Percentiles rank a stretch among this genome's conserved stretches.
Conservation (phyloP, 106 monocot species). For the Allium cepa region DNA sequence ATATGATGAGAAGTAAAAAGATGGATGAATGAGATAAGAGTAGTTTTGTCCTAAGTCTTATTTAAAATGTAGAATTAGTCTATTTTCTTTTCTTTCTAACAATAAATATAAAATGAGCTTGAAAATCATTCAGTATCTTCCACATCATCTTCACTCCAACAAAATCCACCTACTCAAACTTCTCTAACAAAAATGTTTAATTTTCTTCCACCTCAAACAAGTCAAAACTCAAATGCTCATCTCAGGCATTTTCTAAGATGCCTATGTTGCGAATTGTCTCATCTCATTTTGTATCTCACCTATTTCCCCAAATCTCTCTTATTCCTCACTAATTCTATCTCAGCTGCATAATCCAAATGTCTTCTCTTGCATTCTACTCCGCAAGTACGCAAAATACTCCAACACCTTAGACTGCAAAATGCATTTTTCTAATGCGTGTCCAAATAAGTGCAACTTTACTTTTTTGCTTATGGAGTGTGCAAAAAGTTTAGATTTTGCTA, state of each 20-base stretch:
- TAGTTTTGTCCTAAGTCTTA: too few relatives aligned
- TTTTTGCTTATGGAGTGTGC: slow-evolving; percentile 40
- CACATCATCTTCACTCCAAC: slow-evolving; percentile 2
- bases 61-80: too few relatives aligned
- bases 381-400: slow-evolving; percentile 23
- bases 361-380: slow-evolving; percentile 43
- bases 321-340: slow-evolving; percentile 18
- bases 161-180: slow-evolving; percentile 20
- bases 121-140: slow-evolving; percentile 7
- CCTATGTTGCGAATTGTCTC: slow-evolving; percentile 32
- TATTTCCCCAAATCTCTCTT: slow-evolving; percentile 14
- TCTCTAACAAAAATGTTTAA: slow-evolving; percentile 27
- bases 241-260: slow-evolving; percentile 32
- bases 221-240: slow-evolving; percentile 55
- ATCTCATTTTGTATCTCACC: slow-evolving; percentile 28
- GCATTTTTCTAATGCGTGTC: slow-evolving; percentile 16
- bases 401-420: slow-evolving; percentile 19
- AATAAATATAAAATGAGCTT: background rate
- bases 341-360: slow-evolving; percentile 24
- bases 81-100: background rate
- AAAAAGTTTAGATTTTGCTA: slow-evolving; percentile 9
- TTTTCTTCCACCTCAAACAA: slow-evolving; percentile 39
- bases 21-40: too few relatives aligned
- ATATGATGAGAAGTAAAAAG: too few relatives aligned
- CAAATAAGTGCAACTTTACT: slow-evolving; percentile 39